Conservation (phyloP, 768 basidiomycete genomes). For the Agaricus sinodeliciosus region DNA sequence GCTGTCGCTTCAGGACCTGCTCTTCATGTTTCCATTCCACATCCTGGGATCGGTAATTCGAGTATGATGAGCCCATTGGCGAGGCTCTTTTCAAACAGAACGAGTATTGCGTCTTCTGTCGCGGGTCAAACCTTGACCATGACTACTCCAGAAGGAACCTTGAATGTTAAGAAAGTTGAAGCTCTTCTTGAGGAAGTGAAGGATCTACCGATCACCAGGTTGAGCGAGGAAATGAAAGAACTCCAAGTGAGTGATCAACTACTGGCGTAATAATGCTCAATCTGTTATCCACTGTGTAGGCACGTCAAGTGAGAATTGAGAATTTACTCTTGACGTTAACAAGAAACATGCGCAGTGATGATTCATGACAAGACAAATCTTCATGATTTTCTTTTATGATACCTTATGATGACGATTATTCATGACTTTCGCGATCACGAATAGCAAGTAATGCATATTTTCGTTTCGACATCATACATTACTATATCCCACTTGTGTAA, state of each 20-base stretch:
- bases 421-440: not conserved
- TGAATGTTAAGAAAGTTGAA: slow-evolving; percentile 50
- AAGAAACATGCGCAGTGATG: slow-evolving; percentile 53
- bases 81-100: slow-evolving; percentile 10
- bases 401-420: not conserved
- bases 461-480: too few species aligned
- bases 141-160: slow-evolving; percentile 23
- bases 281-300: slow-evolving; percentile 27
- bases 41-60: slow-evolving; percentile 10
- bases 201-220: slow-evolving; percentile 53
- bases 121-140: slow-evolving; percentile 16
- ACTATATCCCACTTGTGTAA: too few species aligned
- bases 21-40: slow-evolving; percentile 2
- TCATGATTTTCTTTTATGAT: not conserved
- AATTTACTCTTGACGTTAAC: slow-evolving; percentile 63
- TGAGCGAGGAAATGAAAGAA: slow-evolving; percentile 81
- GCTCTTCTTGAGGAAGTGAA: slow-evolving; percentile 55
- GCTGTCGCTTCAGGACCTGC: not conserved
- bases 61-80: slow-evolving; percentile 9
- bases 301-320: slow-evolving; percentile 77
- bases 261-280: not conserved
- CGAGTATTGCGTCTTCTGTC: slow-evolving; percentile 9
- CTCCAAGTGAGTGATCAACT: slow-evolving; percentile 48
- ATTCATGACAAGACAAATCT: slow-evolving; percentile 1
- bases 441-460: too few species aligned